Evolutionary conservation across 2,329 filamentous ascomycete genomes (phyloP).

Genomic region (Fonsecaea monophora): DNA sequence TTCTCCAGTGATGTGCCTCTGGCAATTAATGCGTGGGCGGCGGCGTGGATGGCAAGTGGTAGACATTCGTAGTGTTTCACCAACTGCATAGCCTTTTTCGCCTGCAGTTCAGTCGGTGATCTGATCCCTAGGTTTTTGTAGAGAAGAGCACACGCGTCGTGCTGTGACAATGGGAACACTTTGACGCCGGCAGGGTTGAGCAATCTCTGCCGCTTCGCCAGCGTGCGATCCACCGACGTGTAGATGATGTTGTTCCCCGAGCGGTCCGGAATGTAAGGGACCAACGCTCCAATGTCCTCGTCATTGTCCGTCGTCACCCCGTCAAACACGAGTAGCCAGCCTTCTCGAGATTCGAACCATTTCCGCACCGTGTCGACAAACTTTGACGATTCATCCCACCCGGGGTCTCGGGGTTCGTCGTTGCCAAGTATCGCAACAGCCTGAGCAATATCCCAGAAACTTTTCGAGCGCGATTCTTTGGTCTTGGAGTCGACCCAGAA

Average conservation of each 20-base stretch:
- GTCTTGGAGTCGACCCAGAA: constrained; percentile 74
- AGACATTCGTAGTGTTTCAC: constrained; percentile 69
- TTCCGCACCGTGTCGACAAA: constrained; percentile 65
- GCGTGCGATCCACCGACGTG: constrained; percentile 69
- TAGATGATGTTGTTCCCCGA: constrained; percentile 70
- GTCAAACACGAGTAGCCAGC: constrained; percentile 73
- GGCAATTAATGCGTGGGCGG: constrained; percentile 66
- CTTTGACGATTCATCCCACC: constrained; percentile 45
- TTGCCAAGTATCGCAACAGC: constrained; percentile 58
- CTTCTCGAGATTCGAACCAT: constrained; percentile 67
- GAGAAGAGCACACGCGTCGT: constrained; percentile 67
- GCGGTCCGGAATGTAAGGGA: constrained; percentile 69
- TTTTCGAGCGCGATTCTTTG: constrained; percentile 63
- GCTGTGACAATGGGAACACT: constrained; percentile 61
- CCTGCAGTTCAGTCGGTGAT: constrained; percentile 61
- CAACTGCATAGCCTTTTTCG: constrained; percentile 64
- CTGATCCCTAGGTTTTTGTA: constrained; percentile 68
- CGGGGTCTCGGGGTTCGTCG: constrained; percentile 47
- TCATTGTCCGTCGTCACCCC: constrained; percentile 68
- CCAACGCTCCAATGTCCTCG: constrained; percentile 57
- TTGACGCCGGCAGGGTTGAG: constrained; percentile 66
- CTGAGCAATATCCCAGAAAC: constrained; percentile 71
- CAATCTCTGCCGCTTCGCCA: constrained; percentile 62
- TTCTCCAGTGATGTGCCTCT: constrained; percentile 67
- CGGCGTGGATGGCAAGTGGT: constrained; percentile 71